Evolutionary conservation across 164 flowering plant species (phyloP).

Genomic region (Magnolia kwangsiensis): DNA sequence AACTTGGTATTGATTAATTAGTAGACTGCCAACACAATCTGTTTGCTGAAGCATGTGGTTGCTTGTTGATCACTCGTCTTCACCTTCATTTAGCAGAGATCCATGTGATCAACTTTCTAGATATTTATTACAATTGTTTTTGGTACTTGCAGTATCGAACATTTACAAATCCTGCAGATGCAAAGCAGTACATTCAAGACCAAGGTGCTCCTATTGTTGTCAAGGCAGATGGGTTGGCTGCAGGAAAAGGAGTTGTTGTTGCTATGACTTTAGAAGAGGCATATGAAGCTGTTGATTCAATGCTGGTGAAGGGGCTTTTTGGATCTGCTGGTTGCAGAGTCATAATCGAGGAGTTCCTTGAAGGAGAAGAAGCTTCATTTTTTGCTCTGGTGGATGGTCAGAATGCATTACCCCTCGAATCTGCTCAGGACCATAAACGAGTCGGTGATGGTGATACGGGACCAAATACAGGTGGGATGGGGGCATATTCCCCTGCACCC

Average conservation of each 20-base stretch:
- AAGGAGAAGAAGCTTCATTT: slow-evolving; percentile 97
- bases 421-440: slow-evolving; percentile 96
- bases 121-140: slow-evolving; percentile 5
- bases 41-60: background rate
- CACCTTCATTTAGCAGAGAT: background rate
- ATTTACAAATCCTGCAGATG: slow-evolving; percentile 68
- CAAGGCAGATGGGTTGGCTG: slow-evolving; percentile 94
- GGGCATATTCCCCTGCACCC: slow-evolving; percentile 97
- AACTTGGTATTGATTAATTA: too few relatives aligned
- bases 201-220: slow-evolving; percentile 92
- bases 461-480: slow-evolving; percentile 99
- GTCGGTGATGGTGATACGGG: slow-evolving; percentile 98
- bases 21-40: too few relatives aligned
- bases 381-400: slow-evolving; percentile 98
- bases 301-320: slow-evolving; percentile 72
- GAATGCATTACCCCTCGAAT: slow-evolving; percentile 85
- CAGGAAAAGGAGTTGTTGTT: slow-evolving; percentile 95
- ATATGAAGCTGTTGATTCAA: slow-evolving; percentile 80
- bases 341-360: slow-evolving; percentile 83
- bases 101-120: background rate
- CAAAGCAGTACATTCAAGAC: slow-evolving; percentile 73
- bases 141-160: slow-evolving; percentile 71
- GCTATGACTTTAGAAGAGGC: slow-evolving; percentile 91
- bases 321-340: slow-evolving; percentile 83
- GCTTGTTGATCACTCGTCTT: background rate